Conservation (phyloP, 306 rosid species). For the Cajanus cajan region DNA sequence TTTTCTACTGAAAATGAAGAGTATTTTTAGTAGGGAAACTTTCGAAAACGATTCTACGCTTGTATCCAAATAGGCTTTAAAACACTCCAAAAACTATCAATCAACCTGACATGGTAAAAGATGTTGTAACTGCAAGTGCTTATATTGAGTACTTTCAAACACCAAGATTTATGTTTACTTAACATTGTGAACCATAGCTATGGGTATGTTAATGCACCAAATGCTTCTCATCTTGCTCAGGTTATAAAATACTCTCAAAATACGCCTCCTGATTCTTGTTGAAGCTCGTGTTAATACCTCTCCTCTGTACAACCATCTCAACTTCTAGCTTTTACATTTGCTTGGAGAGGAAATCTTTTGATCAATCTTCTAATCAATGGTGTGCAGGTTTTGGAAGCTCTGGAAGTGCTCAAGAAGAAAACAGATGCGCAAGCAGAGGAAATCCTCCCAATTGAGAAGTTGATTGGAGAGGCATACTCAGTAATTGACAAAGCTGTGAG, state of each 20-base stretch:
- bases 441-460: conserved; percentile 69
- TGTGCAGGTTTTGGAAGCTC: conserved; percentile 83
- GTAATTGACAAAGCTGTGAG: conserved; percentile 91
- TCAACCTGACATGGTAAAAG: neutral
- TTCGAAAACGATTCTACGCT: too few relatives aligned
- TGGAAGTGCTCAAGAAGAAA: conserved; percentile 80
- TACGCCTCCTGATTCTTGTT: neutral
- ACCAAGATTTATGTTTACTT: neutral
- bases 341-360: neutral
- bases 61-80: too few relatives aligned
- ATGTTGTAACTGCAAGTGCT: neutral
- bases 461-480: conserved; percentile 92
- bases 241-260: neutral
- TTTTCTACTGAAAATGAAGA: too few relatives aligned
- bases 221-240: neutral
- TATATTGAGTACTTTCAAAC: neutral
- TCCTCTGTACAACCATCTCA: neutral
- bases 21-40: too few relatives aligned
- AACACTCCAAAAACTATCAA: neutral
- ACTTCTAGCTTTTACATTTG: neutral
- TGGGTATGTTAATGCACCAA: neutral
- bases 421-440: conserved; percentile 72
- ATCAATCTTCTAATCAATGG: conserved; percentile 11
- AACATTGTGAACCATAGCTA: neutral
- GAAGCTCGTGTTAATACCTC: neutral